These are phyloP conservation scores for Monosporascus cannonballus DNA, from an alignment of 2,329 filamentous ascomycete species.

Conservation along the genomic window DNA sequence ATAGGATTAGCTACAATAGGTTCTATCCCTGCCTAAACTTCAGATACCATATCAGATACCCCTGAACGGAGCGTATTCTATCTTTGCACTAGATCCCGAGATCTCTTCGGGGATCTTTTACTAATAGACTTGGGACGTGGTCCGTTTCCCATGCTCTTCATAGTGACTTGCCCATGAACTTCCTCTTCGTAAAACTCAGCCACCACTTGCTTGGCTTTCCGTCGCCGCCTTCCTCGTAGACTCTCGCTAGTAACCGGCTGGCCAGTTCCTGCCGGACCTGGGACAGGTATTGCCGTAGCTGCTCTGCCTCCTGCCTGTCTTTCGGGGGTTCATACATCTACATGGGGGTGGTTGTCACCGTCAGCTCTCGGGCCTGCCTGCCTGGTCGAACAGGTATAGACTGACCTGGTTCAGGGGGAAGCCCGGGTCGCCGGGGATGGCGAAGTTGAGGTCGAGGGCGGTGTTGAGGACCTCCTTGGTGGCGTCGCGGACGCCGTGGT, in stretches of 20 bases:
- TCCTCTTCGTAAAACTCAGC: conserved; percentile 97
- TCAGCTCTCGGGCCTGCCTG: not conserved
- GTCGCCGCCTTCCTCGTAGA: conserved; percentile 74
- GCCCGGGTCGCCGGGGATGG: conserved; percentile 85
- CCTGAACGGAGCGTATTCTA: no score
- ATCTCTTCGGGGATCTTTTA: no score
- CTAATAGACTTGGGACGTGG: no score
- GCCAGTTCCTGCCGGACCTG: conserved; percentile 94
- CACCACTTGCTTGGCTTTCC: conserved; percentile 81
- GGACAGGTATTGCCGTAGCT: conserved; percentile 79
- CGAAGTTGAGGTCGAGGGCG: conserved; percentile 88
- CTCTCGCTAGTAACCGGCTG: conserved; percentile 70
- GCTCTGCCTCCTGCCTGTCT: conserved; percentile 84
- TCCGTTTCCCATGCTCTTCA: conserved; percentile 29
- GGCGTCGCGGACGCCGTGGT: conserved; percentile 53
- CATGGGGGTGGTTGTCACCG: not conserved
- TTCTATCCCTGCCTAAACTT: no score
- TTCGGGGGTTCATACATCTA: conserved; percentile 83
- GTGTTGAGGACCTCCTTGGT: conserved; percentile 79
- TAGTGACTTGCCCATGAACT: conserved; percentile 97
- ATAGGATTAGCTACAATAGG: no score
- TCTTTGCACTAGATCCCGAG: no score
- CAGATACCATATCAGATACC: no score
- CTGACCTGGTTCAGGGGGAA: conserved; percentile 85
- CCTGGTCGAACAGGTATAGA: not conserved